Evolutionary conservation across 305 asterid species (phyloP).

Genomic region (Coffea humblotiana): DNA sequence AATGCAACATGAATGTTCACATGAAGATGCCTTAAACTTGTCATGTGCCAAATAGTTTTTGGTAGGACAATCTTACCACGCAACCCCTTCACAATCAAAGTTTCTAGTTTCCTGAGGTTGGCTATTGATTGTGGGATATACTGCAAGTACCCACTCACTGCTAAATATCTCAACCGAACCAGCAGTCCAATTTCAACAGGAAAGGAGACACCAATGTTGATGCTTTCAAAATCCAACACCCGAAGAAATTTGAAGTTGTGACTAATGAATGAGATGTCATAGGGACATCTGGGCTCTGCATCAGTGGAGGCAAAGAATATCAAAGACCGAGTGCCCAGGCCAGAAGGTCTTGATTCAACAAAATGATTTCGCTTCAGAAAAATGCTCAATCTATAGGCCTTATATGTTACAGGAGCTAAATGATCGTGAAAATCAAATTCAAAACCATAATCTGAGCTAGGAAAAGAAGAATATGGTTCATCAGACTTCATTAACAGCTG

Average conservation of each 20-base stretch:
- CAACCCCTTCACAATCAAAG: conserved; percentile 24
- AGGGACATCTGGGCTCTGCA: conserved; percentile 13
- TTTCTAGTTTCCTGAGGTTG: conserved; percentile 27
- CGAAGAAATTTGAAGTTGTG: conserved; percentile 24
- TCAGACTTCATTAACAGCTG: background rate
- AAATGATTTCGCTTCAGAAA: conserved; percentile 18
- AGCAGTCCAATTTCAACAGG: conserved; percentile 16
- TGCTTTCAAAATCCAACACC: conserved; percentile 27
- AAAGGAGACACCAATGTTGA: conserved; percentile 21
- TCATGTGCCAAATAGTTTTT: conserved; percentile 3
- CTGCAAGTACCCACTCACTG: conserved; percentile 13
- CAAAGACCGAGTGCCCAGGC: conserved; percentile 18
- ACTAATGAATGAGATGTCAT: conserved; percentile 23
- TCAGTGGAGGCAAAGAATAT: conserved; percentile 17
- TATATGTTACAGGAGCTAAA: background rate
- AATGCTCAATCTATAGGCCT: conserved; percentile 19
- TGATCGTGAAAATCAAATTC: background rate
- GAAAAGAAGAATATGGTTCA: conserved; percentile 1
- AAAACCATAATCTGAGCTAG: background rate
- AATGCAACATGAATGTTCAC: conserved; percentile 1
- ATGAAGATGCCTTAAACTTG: conserved; percentile 18
- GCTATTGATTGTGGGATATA: conserved; percentile 25
- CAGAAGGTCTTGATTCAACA: conserved; percentile 14
- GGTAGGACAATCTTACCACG: conserved; percentile 17
- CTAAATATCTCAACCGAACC: conserved; percentile 26